Percentiles rank a stretch among this genome's conserved stretches.
These are phyloP conservation scores for Hibiscus mutabilis DNA, from an alignment of 345 rosid genomes.

Conservation along the genomic window DNA sequence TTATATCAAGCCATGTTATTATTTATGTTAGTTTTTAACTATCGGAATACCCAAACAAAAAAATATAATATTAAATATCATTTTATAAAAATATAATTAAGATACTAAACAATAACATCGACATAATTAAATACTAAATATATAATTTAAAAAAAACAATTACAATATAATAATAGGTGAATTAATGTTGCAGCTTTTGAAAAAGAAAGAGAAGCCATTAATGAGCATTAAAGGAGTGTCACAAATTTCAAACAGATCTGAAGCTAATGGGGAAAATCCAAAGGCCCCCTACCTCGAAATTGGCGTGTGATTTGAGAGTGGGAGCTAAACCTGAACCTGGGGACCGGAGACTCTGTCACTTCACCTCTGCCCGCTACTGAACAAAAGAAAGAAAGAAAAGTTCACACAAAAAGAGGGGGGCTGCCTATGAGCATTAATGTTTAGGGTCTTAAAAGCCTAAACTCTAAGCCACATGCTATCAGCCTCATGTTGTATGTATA, in stretches of 20 bases:
- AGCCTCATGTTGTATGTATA: no score
- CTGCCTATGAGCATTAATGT: neutral
- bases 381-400: neutral
- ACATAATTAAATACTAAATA: no score
- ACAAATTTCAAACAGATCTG: neutral
- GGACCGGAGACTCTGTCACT: slow-evolving; percentile 9
- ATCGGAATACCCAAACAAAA: no score
- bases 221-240: slow-evolving; percentile 1
- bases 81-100: no score
- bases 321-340: neutral
- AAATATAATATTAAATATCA: no score
- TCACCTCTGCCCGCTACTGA: neutral
- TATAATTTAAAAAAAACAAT: no score
- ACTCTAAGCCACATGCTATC: neutral
- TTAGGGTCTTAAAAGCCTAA: neutral
- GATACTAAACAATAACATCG: no score
- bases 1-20: no score
- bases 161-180: no score
- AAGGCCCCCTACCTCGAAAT: neutral
- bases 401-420: neutral
- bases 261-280: neutral
- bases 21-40: no score
- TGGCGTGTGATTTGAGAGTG: slow-evolving; percentile 1
- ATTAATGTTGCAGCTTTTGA: no score
- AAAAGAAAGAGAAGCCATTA: neutral